These are phyloP conservation scores for Wickerhamomyces bovis DNA, from an alignment of 805 yeast genomes.

Conservation along the genomic window DNA sequence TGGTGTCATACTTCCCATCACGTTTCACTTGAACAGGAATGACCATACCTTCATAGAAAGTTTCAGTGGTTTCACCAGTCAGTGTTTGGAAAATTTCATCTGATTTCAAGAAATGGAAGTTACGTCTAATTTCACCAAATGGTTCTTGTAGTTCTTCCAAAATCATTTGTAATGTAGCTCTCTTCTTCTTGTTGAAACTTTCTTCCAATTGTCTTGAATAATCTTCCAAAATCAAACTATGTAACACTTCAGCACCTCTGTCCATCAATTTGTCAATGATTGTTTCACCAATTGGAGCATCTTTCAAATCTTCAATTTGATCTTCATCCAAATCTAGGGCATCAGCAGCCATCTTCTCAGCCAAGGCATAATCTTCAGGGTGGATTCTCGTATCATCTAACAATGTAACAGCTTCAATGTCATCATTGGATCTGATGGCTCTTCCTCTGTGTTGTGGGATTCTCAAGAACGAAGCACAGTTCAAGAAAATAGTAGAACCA, in stretches of 20 bases:
- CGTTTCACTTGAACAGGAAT: slow-evolving; percentile 70
- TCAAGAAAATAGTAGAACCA: slow-evolving; percentile 77
- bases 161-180: slow-evolving; percentile 77
- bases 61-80: slow-evolving; percentile 76
- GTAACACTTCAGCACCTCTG: slow-evolving; percentile 65
- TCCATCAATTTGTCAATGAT: slow-evolving; percentile 55
- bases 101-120: slow-evolving; percentile 57
- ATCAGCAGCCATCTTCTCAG: slow-evolving; percentile 96
- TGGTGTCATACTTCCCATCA: slow-evolving; percentile 42
- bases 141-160: slow-evolving; percentile 83
- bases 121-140: slow-evolving; percentile 77
- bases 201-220: slow-evolving; percentile 85
- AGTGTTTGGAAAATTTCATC: slow-evolving; percentile 80
- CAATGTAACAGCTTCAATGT: slow-evolving; percentile 60
- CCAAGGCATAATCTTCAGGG: slow-evolving; percentile 95
- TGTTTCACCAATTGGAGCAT: slow-evolving; percentile 68
- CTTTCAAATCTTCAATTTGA: slow-evolving; percentile 72
- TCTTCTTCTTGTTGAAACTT: slow-evolving; percentile 64
- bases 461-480: slow-evolving; percentile 84
- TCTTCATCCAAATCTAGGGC: slow-evolving; percentile 95
- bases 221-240: slow-evolving; percentile 83
- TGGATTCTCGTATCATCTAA: slow-evolving; percentile 95
- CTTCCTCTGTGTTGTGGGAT: slow-evolving; percentile 52
- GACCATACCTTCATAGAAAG: slow-evolving; percentile 62
- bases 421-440: slow-evolving; percentile 27